A percentile compares a stretch with the other conserved stretches of the same genome.
phyloP scores from a whole-genome alignment of 768 basidiomycete species.

The Chalciporus chontae region DNA sequence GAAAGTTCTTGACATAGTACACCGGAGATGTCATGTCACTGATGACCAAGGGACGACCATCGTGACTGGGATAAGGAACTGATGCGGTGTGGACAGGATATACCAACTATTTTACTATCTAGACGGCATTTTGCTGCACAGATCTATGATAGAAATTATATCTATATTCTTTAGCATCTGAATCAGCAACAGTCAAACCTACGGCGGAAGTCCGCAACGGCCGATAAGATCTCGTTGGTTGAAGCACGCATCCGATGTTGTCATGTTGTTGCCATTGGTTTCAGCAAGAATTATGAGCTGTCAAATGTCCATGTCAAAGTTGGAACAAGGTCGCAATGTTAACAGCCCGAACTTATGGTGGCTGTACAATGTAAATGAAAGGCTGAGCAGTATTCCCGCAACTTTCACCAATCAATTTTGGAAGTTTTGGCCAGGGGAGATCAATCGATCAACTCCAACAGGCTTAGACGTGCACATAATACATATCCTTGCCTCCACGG shows the following conservation, averaged over 20 bases:
- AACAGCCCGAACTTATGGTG: neutral
- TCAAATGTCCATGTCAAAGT: no score
- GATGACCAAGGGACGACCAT: constrained; percentile 41
- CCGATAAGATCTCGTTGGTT: neutral
- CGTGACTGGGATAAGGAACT: constrained; percentile 25
- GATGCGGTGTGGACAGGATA: constrained; percentile 14
- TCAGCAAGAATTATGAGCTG: neutral
- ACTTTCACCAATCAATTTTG: constrained; percentile 6
- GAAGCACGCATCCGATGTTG: neutral
- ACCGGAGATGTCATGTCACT: constrained; percentile 60
- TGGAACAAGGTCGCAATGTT: neutral
- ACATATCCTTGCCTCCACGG: neutral
- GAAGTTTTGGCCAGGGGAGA: neutral
- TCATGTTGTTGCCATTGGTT: neutral
- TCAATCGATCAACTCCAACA: no score
- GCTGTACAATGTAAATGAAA: constrained; percentile 10
- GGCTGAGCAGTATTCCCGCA: constrained; percentile 9
- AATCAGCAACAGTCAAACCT: neutral
- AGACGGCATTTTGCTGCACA: neutral
- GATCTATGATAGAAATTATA: neutral
- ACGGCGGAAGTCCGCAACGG: neutral
- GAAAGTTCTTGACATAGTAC: constrained; percentile 75
- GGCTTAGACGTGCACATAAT: neutral
- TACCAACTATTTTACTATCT: constrained; percentile 8
- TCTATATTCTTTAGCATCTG: neutral